phyloP scores from a whole-genome alignment of 2,329 filamentous ascomycete genomes.

The Onygenales sp. region DNA sequence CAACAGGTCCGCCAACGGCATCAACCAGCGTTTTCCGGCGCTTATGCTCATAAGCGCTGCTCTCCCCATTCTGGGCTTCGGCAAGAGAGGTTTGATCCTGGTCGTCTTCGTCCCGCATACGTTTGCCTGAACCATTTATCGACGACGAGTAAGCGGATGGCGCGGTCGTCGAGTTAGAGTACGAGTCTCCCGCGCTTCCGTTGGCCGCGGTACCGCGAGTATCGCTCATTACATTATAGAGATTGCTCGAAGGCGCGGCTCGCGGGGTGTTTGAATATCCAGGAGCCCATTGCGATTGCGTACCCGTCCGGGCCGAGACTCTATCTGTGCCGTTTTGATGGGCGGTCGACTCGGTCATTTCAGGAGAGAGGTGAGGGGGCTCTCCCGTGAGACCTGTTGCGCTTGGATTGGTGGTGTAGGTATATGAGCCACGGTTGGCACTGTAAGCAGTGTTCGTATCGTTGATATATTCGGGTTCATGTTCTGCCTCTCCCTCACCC shows the following conservation, averaged over 20 bases:
- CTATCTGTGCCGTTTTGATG: slow-evolving; percentile 75
- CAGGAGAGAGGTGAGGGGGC: slow-evolving; percentile 65
- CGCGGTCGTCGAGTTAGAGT: slow-evolving; percentile 60
- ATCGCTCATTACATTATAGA: slow-evolving; percentile 85
- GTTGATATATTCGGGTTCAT: slow-evolving; percentile 73
- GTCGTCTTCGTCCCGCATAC: slow-evolving; percentile 56
- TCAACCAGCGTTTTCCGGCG: slow-evolving; percentile 70
- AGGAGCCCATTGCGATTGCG: slow-evolving; percentile 63
- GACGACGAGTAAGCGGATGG: slow-evolving; percentile 41
- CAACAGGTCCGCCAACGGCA: slow-evolving; percentile 39
- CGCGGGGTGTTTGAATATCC: slow-evolving; percentile 76
- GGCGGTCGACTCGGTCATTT: slow-evolving; percentile 71
- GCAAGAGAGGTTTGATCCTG: slow-evolving; percentile 57
- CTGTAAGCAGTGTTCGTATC: slow-evolving; percentile 64
- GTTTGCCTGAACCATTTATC: slow-evolving; percentile 58
- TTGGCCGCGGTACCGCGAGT: slow-evolving; percentile 57
- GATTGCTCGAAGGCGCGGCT: slow-evolving; percentile 56
- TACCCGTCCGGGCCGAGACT: slow-evolving; percentile 65
- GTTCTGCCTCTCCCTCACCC: slow-evolving; percentile 59
- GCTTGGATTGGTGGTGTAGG: slow-evolving; percentile 59
- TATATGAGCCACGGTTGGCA: slow-evolving; percentile 63
- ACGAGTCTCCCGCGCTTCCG: slow-evolving; percentile 59
- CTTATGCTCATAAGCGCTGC: slow-evolving; percentile 53
- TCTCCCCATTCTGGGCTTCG: slow-evolving; percentile 49
- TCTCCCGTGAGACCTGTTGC: slow-evolving; percentile 60